A percentile compares a stretch with the other conserved stretches of the same genome.
These are phyloP conservation scores for Amaranthus cruentus DNA, from an alignment of 148 eudicot species.

Conservation along the genomic window DNA sequence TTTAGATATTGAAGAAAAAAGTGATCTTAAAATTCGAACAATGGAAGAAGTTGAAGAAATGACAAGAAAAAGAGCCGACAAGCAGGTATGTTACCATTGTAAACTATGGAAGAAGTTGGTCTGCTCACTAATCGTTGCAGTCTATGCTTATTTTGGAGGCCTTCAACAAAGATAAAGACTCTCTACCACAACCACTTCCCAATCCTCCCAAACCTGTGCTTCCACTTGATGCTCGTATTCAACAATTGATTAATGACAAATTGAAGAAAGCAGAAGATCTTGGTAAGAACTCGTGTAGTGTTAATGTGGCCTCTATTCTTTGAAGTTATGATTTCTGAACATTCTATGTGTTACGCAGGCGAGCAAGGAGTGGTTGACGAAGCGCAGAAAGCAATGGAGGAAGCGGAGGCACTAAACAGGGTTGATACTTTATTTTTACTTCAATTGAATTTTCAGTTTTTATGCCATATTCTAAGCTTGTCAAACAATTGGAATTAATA, in stretches of 20 bases:
- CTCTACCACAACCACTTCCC: conserved; percentile 85
- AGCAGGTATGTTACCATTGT: conserved; percentile 42
- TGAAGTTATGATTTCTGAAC: conserved; percentile 1
- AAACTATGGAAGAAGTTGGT: not conserved
- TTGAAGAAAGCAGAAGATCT: no score
- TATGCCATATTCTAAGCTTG: not conserved
- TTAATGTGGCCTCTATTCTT: not conserved
- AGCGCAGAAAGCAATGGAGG: conserved; percentile 93
- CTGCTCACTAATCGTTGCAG: conserved; percentile 32
- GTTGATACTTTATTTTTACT: conserved; percentile 24
- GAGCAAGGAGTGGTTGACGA: conserved; percentile 97
- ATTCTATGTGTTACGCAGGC: conserved; percentile 40
- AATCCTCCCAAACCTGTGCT: no score
- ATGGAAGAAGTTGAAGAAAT: conserved; percentile 77
- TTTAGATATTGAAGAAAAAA: conserved; percentile 86
- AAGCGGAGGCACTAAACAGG: conserved; percentile 96
- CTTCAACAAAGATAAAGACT: conserved; percentile 90
- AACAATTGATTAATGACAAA: no score
- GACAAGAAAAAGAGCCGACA: conserved; percentile 81
- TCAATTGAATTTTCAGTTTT: not conserved
- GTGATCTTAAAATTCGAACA: conserved; percentile 73
- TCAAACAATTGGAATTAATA: conserved; percentile 1
- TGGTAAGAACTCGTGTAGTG: not conserved
- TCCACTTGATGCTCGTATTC: no score
- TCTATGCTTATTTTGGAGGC: conserved; percentile 91